Percentiles rank a stretch among this genome's conserved stretches.
Evolutionary conservation across 805 yeast species (phyloP).

Genomic region (Pichia exigua): DNA sequence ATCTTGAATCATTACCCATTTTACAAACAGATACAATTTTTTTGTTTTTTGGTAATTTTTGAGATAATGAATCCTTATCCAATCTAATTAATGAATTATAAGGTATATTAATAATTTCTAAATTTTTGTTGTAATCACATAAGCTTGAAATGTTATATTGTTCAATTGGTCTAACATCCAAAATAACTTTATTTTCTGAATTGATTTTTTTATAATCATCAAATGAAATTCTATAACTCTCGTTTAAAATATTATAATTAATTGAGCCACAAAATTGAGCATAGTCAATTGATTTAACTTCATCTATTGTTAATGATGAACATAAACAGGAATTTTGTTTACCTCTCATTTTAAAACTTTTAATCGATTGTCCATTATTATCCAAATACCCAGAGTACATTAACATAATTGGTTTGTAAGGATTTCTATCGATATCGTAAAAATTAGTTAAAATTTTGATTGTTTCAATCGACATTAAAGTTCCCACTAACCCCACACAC

Average conservation of each 20-base stretch:
- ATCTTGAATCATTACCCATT: constrained; percentile 84
- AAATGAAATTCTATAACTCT: constrained; percentile 40
- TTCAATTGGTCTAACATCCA: constrained; percentile 78
- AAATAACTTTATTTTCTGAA: constrained; percentile 20
- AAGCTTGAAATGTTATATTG: constrained; percentile 66
- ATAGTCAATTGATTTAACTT: constrained; percentile 51
- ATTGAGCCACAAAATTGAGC: constrained; percentile 64
- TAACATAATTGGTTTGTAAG: constrained; percentile 61
- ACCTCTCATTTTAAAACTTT: constrained; percentile 75
- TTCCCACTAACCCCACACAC: constrained; percentile 88
- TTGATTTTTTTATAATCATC: constrained; percentile 24
- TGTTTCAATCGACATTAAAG: constrained; percentile 82
- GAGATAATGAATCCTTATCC: constrained; percentile 13
- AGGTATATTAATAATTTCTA: constrained; percentile 44
- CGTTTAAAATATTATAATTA: constrained; percentile 37
- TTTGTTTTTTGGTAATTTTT: constrained; percentile 4
- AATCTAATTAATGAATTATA: constrained; percentile 38
- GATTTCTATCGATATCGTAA: constrained; percentile 40
- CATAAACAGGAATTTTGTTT: constrained; percentile 59
- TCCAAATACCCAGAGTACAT: constrained; percentile 58
- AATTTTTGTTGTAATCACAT: constrained; percentile 33
- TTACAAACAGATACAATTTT: constrained; percentile 64
- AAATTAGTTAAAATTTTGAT: constrained; percentile 60
- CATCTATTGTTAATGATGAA: constrained; percentile 49
- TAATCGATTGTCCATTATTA: constrained; percentile 42